Percentiles rank a stretch among this genome's conserved stretches.
phyloP scores from a whole-genome alignment of 768 basidiomycete species.

The Hygrophoropsis aurantiaca region DNA sequence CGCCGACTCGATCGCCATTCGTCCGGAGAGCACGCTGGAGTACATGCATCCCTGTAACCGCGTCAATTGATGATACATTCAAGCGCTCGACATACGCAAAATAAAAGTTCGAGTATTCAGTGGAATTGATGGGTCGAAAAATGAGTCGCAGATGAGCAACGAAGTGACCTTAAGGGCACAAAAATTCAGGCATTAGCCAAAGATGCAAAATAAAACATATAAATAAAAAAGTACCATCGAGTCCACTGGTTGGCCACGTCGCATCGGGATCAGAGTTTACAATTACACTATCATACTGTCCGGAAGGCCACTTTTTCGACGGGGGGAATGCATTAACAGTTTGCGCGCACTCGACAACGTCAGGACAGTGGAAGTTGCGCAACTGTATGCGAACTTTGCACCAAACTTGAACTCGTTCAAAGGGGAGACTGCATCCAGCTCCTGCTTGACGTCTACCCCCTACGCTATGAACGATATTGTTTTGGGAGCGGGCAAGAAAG shows the following conservation, averaged over 20 bases:
- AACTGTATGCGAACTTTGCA: constrained; percentile 18
- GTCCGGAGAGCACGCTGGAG: constrained; percentile 16
- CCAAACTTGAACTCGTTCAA: constrained; percentile 27
- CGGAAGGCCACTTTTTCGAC: constrained; percentile 15
- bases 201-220: constrained; percentile 15
- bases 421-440: constrained; percentile 14
- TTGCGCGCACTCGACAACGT: constrained; percentile 15
- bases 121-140: constrained; percentile 7
- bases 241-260: constrained; percentile 11
- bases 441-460: constrained; percentile 10
- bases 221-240: constrained; percentile 7
- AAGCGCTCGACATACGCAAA: constrained; percentile 26
- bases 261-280: constrained; percentile 16
- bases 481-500: constrained; percentile 4
- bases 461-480: too few species aligned
- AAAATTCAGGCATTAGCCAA: too few species aligned
- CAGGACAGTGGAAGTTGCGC: constrained; percentile 16
- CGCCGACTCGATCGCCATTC: constrained; percentile 18
- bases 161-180: constrained; percentile 14
- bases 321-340: constrained; percentile 23
- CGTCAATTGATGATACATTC: constrained; percentile 19
- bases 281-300: constrained; percentile 20
- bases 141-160: constrained; percentile 17
- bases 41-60: constrained; percentile 19
- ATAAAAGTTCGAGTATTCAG: constrained; percentile 7